A percentile compares a stretch with the other conserved stretches of the same genome.
These are phyloP conservation scores for Claviceps arundinis DNA, from an alignment of 2,329 filamentous ascomycete species.

Conservation along the genomic window DNA sequence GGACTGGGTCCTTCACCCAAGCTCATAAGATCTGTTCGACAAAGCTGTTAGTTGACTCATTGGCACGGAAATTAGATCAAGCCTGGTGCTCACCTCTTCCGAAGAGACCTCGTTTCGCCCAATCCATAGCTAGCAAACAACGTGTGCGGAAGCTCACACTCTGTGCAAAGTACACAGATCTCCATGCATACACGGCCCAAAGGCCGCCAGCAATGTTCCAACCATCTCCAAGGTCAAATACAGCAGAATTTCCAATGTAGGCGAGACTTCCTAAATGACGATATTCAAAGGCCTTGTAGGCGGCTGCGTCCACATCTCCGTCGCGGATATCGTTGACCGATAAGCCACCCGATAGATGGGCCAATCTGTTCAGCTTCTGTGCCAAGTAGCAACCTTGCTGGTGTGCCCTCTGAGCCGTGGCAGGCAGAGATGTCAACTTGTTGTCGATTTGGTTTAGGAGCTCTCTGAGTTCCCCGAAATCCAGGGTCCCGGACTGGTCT, in stretches of 20 bases:
- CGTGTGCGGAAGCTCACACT: slow-evolving; percentile 88
- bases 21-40: slow-evolving; percentile 35
- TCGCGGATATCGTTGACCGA: slow-evolving; percentile 69
- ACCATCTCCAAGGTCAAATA: slow-evolving; percentile 78
- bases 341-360: slow-evolving; percentile 63
- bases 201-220: slow-evolving; percentile 70
- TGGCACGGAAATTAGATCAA: not conserved
- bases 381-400: slow-evolving; percentile 91
- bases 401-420: slow-evolving; percentile 90
- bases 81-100: slow-evolving; percentile 61
- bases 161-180: slow-evolving; percentile 93
- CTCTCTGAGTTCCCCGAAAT: slow-evolving; percentile 83
- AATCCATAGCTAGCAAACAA: slow-evolving; percentile 89
- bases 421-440: slow-evolving; percentile 87
- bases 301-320: slow-evolving; percentile 80
- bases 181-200: slow-evolving; percentile 90
- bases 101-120: slow-evolving; percentile 92
- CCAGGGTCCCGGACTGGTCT: slow-evolving; percentile 82
- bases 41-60: not conserved
- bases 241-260: slow-evolving; percentile 90
- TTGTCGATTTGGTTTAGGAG: slow-evolving; percentile 84
- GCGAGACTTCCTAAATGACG: slow-evolving; percentile 81
- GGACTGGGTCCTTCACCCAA: slow-evolving; percentile 21
- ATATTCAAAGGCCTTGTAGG: slow-evolving; percentile 93
- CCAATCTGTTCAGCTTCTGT: slow-evolving; percentile 85